These are phyloP conservation scores for Rhytidhysteron rufulum DNA, from an alignment of 2,329 filamentous ascomycete genomes.

Conservation along the genomic window DNA sequence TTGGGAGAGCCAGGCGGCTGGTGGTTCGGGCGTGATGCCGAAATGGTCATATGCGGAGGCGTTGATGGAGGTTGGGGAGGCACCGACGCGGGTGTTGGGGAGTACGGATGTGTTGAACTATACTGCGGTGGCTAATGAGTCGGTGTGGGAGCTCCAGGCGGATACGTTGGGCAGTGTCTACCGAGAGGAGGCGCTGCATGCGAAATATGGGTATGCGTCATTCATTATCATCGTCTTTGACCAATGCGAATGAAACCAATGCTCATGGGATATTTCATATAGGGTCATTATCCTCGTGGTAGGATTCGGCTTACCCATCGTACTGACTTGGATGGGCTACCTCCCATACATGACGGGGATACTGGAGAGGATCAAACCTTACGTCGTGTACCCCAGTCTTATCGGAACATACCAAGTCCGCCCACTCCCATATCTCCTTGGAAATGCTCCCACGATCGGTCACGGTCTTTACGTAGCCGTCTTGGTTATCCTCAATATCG, in stretches of 20 bases:
- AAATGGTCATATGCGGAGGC: constrained; percentile 18
- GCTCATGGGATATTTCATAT: no score
- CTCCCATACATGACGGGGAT: constrained; percentile 11
- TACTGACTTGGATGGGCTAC: constrained; percentile 11
- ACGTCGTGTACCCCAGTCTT: constrained; percentile 13
- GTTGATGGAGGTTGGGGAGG: constrained; percentile 8
- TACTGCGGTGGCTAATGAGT: constrained; percentile 11
- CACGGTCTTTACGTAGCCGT: constrained; percentile 41
- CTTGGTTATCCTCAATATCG: constrained; percentile 12
- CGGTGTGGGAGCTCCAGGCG: constrained; percentile 4
- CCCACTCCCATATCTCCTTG: constrained; percentile 11
- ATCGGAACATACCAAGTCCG: constrained; percentile 14
- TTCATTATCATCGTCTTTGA: not conserved
- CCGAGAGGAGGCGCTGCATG: constrained; percentile 9
- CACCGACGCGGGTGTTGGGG: constrained; percentile 8
- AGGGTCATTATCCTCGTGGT: constrained; percentile 16
- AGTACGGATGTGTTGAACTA: constrained; percentile 11
- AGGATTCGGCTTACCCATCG: constrained; percentile 15
- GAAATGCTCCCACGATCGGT: constrained; percentile 42
- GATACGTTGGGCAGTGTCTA: constrained; percentile 10
- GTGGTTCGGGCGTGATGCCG: constrained; percentile 6
- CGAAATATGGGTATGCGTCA: constrained; percentile 11
- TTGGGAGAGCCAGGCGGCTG: constrained; percentile 14
- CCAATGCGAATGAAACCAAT: constrained; percentile 1
- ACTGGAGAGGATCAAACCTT: constrained; percentile 12